phyloP scores from a whole-genome alignment of 2,329 filamentous ascomycete genomes.

The Fusarium odoratissimum region DNA sequence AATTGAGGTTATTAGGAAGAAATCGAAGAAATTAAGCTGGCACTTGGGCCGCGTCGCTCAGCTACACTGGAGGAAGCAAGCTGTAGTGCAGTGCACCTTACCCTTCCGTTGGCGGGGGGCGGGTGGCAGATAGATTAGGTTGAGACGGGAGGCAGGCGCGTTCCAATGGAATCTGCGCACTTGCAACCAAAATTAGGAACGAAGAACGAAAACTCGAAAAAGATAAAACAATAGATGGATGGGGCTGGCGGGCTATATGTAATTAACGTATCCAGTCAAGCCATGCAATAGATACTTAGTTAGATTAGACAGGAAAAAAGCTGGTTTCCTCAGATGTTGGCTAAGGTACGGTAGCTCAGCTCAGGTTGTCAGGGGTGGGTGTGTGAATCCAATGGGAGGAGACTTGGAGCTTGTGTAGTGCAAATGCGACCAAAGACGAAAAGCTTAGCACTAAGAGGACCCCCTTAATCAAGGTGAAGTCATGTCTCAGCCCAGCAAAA shows the following conservation, averaged over 20 bases:
- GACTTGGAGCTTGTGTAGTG: constrained; percentile 4
- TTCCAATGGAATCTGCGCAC: constrained; percentile 5
- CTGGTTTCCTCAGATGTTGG: constrained; percentile 30
- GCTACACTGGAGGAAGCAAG: neutral
- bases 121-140: constrained; percentile 40
- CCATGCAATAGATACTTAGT: neutral
- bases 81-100: neutral
- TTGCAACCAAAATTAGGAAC: constrained; percentile 2
- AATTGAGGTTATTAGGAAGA: constrained; percentile 19
- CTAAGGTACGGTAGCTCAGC: constrained; percentile 24
- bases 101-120: constrained; percentile 23
- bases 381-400: constrained; percentile 10
- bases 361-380: constrained; percentile 33
- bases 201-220: constrained; percentile 16
- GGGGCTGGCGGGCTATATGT: constrained; percentile 30
- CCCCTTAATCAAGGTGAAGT: constrained; percentile 41
- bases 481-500: constrained; percentile 46
- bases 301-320: constrained; percentile 21
- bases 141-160: constrained; percentile 25
- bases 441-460: constrained; percentile 31
- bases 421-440: constrained; percentile 11
- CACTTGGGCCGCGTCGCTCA: constrained; percentile 4
- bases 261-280: constrained; percentile 18
- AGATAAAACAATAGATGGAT: neutral
- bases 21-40: constrained; percentile 5